Percentiles rank a stretch among this genome's conserved stretches.
Evolutionary conservation across 2,329 filamentous ascomycete genomes (phyloP).

Genomic region (Neocatenulostroma microsporum): DNA sequence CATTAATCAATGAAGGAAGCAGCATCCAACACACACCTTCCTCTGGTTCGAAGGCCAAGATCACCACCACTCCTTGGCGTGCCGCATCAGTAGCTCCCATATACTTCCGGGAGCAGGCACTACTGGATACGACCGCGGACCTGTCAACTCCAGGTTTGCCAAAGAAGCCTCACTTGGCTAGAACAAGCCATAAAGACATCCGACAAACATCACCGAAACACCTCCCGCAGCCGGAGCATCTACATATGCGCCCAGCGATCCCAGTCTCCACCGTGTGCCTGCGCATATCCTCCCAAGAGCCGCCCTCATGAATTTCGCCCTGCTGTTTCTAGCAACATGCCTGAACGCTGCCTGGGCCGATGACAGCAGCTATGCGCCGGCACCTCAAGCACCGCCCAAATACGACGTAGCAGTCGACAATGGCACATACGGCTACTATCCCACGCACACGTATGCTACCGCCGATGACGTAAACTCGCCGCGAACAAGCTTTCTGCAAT

Average conservation of each 20-base stretch:
- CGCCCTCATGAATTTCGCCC: constrained; percentile 15
- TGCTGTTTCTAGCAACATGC: constrained; percentile 18
- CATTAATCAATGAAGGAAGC: no score
- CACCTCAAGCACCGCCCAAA: constrained; percentile 11
- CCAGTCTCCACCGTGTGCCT: background rate
- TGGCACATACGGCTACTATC: constrained; percentile 25
- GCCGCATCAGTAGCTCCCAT: no score
- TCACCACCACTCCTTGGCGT: no score
- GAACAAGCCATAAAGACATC: no score
- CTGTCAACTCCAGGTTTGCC: no score
- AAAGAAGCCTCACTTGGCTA: no score
- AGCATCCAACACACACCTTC: no score
- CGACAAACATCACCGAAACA: no score
- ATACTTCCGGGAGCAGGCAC: no score
- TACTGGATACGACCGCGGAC: no score
- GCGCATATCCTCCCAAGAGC: background rate
- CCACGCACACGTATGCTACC: constrained; percentile 19
- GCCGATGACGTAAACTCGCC: constrained; percentile 18
- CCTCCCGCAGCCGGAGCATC: no score
- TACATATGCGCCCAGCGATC: background rate
- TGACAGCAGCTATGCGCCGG: background rate
- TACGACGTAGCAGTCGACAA: constrained; percentile 22
- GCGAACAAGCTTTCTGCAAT: constrained; percentile 22
- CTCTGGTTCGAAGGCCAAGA: no score
- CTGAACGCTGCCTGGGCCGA: constrained; percentile 9